Evolutionary conservation across 2,329 filamentous ascomycete genomes (phyloP), one percentile per base, ranked within the genome.

Genomic region (Diaporthe batatas): DNA sequence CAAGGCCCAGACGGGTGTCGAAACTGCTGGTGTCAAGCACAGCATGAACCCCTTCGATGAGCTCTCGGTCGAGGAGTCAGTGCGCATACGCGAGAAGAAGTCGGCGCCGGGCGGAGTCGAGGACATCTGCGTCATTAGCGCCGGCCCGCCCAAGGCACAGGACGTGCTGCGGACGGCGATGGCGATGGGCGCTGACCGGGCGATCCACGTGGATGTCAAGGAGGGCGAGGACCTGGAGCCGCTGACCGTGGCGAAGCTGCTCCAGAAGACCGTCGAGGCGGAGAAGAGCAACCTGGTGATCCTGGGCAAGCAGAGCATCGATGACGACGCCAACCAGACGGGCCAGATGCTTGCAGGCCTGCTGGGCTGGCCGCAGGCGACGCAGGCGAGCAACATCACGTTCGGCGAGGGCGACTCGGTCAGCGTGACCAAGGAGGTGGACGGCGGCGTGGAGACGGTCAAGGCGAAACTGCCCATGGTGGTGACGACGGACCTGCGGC

Each of bases 11-110:
- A 98, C 96, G 75, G 96, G 91, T 81, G 93, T 99, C 84, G 96
- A 98, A 85, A 98, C 94, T 71, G 89, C 92, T 76, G 94, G 94
- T 77, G 95, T 98, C 80, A 98, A 98, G 86, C 96, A 98, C 89
- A 95, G 92, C 82, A 96, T 99, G 91, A 99, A 98, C 88, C 96
- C 96, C 25, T 99, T 99, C 85, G 96, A 99, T 87, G 96, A 99
- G 84, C 93, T 99, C 80, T 97, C 95, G 55, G 91, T 99, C 83
- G 96, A 99, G 86, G 96, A 98, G 86, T 94, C 95, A 68, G 94
- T 98, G 68, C 94, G 94, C 53, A 93, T 99, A 81, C 95, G 96
- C 83, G 96, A 98, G 83, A 93, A 94, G 87, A 93, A 94, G 83
- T 83, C 85, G 71, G 90, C 91, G 23, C 89, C 91, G 23, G 87